These are phyloP conservation scores for Prunus campanulata DNA, from an alignment of 306 rosid genomes.

Conservation along the genomic window DNA sequence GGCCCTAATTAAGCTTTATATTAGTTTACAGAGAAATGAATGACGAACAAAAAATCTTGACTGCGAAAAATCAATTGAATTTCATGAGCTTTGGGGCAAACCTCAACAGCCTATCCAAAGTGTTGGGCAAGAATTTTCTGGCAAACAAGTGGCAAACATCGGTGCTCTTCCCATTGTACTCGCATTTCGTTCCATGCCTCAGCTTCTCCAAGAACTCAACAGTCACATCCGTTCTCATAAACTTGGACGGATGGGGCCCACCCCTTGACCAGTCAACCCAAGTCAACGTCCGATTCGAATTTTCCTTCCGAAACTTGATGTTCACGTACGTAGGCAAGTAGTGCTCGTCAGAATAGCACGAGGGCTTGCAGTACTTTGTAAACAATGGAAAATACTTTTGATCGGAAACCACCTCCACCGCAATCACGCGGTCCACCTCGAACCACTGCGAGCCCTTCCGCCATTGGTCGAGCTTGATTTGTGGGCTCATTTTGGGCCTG, in stretches of 20 bases:
- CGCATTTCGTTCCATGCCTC: conserved; percentile 51
- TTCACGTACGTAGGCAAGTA: conserved; percentile 66
- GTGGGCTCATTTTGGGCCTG: conserved; percentile 47
- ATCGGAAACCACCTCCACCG: conserved; percentile 54
- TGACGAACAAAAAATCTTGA: not conserved
- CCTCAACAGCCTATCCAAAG: conserved; percentile 62
- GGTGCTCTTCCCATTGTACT: conserved; percentile 53
- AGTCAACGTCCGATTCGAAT: conserved; percentile 76
- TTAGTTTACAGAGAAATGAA: not conserved
- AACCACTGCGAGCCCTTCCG: conserved; percentile 97
- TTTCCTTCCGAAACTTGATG: conserved; percentile 40
- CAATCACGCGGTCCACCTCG: conserved; percentile 56
- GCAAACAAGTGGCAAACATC: conserved; percentile 75
- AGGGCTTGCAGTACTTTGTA: conserved; percentile 33
- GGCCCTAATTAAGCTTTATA: not conserved
- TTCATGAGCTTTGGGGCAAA: conserved; percentile 79
- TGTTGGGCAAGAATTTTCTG: conserved; percentile 60
- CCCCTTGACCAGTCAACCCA: conserved; percentile 90
- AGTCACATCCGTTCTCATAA: conserved; percentile 41
- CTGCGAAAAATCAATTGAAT: conserved; percentile 33
- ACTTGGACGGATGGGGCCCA: conserved; percentile 71
- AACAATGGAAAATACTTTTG: conserved; percentile 40
- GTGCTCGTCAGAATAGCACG: conserved; percentile 76
- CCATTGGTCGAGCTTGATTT: conserved; percentile 52
- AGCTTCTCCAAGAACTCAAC: conserved; percentile 41